A percentile compares a stretch with the other conserved stretches of the same genome.
These are phyloP conservation scores for Agastache rugosa DNA, from an alignment of 257 asterid species.

Conservation along the genomic window DNA sequence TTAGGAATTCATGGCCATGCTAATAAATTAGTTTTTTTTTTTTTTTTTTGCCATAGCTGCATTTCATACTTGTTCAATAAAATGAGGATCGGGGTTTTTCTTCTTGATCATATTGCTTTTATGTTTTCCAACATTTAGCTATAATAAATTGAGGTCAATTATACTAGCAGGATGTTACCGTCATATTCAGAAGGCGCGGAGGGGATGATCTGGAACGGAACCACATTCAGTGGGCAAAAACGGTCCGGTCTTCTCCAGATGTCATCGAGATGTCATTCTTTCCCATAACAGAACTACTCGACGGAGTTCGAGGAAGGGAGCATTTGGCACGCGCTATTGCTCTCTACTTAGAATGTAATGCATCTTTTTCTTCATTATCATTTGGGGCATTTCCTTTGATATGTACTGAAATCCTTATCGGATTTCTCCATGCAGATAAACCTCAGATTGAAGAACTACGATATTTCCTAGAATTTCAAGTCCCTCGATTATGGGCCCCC, in stretches of 20 bases:
- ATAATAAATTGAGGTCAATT: slow-evolving; percentile 4
- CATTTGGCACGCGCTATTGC: slow-evolving; percentile 73
- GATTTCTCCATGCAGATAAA: slow-evolving; percentile 61
- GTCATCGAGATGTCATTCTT: slow-evolving; percentile 84
- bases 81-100: not conserved
- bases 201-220: slow-evolving; percentile 91
- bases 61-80: no score
- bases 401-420: slow-evolving; percentile 21
- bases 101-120: not conserved
- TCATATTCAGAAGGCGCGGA: slow-evolving; percentile 86
- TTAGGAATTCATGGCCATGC: no score
- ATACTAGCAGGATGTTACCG: slow-evolving; percentile 71
- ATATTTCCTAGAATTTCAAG: slow-evolving; percentile 86
- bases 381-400: not conserved
- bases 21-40: no score
- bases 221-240: slow-evolving; percentile 75
- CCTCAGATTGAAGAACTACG: slow-evolving; percentile 88
- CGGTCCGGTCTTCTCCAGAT: slow-evolving; percentile 78
- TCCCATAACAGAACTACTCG: slow-evolving; percentile 73
- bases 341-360: slow-evolving; percentile 78
- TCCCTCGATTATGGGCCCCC: slow-evolving; percentile 87
- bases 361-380: slow-evolving; percentile 8
- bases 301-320: slow-evolving; percentile 72
- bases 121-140: slow-evolving; percentile 12
- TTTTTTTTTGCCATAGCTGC: no score